Percentiles rank a stretch among this genome's conserved stretches.
Conservation (phyloP, 2,329 filamentous ascomycete genomes). For the Coniochaeta sp. region DNA sequence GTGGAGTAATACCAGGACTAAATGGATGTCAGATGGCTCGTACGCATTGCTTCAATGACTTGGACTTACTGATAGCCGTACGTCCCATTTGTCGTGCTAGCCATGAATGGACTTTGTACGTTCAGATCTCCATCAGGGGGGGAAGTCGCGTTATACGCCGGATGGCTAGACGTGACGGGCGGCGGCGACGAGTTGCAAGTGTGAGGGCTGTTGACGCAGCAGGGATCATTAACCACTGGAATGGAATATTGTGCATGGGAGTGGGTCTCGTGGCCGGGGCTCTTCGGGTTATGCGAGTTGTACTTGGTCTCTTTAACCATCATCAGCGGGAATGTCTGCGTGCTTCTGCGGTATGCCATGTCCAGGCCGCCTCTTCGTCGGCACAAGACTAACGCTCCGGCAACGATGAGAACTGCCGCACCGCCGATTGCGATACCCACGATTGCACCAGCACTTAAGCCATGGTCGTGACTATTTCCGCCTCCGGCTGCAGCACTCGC, state of each 20-base stretch:
- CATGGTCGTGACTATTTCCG: constrained; percentile 6
- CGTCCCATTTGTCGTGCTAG: constrained; percentile 1
- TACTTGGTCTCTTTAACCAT: constrained; percentile 20
- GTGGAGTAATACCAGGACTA: constrained; percentile 6
- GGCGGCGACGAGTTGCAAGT: neutral
- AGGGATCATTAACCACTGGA: constrained; percentile 15
- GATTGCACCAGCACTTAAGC: constrained; percentile 39
- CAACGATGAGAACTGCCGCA: constrained; percentile 35
- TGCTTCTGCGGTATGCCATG: constrained; percentile 25
- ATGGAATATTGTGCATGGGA: constrained; percentile 17
- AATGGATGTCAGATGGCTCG: constrained; percentile 8
- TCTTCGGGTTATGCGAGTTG: constrained; percentile 19
- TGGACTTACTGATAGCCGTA: constrained; percentile 6
- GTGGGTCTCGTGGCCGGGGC: constrained; percentile 22
- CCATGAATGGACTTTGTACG: constrained; percentile 6
- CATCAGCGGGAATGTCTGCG: constrained; percentile 2
- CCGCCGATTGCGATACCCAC: constrained; percentile 52
- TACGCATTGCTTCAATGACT: no score
- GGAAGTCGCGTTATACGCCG: neutral
- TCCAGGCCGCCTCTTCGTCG: constrained; percentile 32
- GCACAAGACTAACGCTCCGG: constrained; percentile 39
- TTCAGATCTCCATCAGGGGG: constrained; percentile 2
- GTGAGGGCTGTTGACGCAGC: constrained; percentile 12
- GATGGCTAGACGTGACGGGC: neutral
- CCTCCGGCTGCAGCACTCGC: constrained; percentile 6